Evolutionary conservation across 495 filamentous ascomycete genomes (phyloP).

Genomic region (Trichoderma asperelloides): DNA sequence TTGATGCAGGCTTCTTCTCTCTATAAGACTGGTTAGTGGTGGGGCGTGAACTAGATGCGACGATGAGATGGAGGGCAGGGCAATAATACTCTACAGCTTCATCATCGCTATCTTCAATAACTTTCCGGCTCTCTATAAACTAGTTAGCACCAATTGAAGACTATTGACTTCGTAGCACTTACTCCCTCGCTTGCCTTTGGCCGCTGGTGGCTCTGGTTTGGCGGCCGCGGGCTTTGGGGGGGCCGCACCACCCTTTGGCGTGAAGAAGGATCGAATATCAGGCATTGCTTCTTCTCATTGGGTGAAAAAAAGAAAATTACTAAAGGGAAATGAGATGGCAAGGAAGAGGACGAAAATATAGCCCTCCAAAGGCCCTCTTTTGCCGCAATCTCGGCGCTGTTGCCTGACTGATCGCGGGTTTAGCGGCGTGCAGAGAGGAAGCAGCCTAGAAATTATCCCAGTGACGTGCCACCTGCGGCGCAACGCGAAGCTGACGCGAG

Average conservation of each 20-base stretch:
- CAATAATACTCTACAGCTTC: constrained; percentile 36
- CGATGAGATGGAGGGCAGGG: background rate
- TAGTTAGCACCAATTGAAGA: constrained; percentile 17
- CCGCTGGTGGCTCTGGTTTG: constrained; percentile 21
- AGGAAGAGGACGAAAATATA: background rate
- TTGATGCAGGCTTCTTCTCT: constrained; percentile 29
- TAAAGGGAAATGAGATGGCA: background rate
- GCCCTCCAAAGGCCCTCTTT: background rate
- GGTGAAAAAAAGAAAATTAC: background rate
- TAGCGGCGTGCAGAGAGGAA: background rate
- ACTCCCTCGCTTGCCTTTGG: constrained; percentile 28
- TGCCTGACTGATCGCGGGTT: background rate
- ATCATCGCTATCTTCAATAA: constrained; percentile 70
- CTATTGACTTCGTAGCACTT: constrained; percentile 14
- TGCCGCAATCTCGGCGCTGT: background rate
- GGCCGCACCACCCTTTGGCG: constrained; percentile 42
- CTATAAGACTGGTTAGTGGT: constrained; percentile 17
- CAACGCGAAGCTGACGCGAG: constrained; percentile 13
- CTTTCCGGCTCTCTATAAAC: constrained; percentile 51
- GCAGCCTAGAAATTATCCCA: background rate
- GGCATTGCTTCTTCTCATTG: constrained; percentile 42
- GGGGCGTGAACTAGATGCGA: background rate
- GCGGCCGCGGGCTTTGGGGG: constrained; percentile 33
- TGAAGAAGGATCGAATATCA: constrained; percentile 79
- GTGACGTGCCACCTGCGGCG: constrained; percentile 9